Evolutionary conservation across 805 yeast genomes (phyloP), one percentile per base, ranked within the genome.

Genomic region (Saturnispora kantuleensis): DNA sequence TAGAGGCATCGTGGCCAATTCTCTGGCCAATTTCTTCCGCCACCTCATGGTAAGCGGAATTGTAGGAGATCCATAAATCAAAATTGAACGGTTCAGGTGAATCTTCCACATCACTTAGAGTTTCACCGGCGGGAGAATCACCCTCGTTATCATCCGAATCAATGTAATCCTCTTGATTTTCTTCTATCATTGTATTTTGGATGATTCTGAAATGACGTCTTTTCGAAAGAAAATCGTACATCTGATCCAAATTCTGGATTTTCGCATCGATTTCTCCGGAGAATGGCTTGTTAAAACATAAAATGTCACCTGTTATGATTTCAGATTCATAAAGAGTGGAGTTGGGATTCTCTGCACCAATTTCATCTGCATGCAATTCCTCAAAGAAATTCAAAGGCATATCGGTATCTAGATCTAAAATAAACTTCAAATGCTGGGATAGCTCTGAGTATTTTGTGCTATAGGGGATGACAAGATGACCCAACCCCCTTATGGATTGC

Each of bases 41-140:
- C 32, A 93, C 61, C 16, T 74, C 78, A 4, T 69, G 66, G 57
- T 81, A 86, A 2, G 71, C 53, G 36, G 79, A 79, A 39, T 69
- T 65, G 4, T 79, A 71, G 4, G 84, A 77, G 5, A 85, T 70
- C 89, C 95, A 83, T 32, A 87, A 58, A 38, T 79, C 79, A 49
- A 79, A 71, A 10, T 49, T 35, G n/a, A 17, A n/a, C 13, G 30
- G 17, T 21, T 31, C 18, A 21, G 21, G 28, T 9, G 18, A 18
- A n/a, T 41, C 30, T 10, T 29, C 26, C 2, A 5, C 4, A 4
- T 16, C 41, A 15, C 35, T 34, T 17, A 38, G 44, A 10, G 31
- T 31, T 18, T 50, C 53, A 9, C 49, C 49, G 4, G 54, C 47
- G 8, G 26, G 26, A 21, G 3, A 5, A 21, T 21, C 26, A 21